Evolutionary conservation across 306 rosid genomes (phyloP).

Genomic region (Sechiopsis laciniata): DNA sequence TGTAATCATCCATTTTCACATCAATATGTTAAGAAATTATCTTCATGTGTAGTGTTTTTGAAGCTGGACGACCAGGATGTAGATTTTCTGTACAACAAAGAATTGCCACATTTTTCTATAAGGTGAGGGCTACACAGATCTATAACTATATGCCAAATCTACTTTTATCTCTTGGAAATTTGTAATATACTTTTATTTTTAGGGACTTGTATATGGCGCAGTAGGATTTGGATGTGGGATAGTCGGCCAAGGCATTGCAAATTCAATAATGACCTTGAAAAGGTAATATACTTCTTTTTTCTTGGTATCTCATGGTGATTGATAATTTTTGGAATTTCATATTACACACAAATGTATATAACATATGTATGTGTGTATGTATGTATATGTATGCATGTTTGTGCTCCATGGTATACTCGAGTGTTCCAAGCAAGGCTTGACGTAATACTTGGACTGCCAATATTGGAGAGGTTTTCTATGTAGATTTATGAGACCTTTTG

Average conservation of each 20-base stretch:
- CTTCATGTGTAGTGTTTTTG: constrained; percentile 39
- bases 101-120: constrained; percentile 38
- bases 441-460: neutral
- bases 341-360: neutral
- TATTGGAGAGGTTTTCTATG: neutral
- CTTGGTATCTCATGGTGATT: neutral
- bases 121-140: constrained; percentile 27
- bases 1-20: neutral
- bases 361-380: too few species aligned
- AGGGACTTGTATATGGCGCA: constrained; percentile 82
- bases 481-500: neutral
- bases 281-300: constrained; percentile 37
- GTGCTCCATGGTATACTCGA: neutral
- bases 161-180: neutral
- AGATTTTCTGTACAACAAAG: constrained; percentile 39
- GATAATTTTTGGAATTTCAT: constrained; percentile 9
- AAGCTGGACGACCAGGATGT: constrained; percentile 46
- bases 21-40: neutral
- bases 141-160: neutral
- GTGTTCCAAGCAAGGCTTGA: neutral
- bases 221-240: constrained; percentile 96
- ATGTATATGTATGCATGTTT: neutral
- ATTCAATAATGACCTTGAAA: constrained; percentile 81
- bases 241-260: constrained; percentile 93
- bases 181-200: constrained; percentile 24